Conservation (phyloP, 306 rosid species). For the Trichosanthes cucumerina region DNA sequence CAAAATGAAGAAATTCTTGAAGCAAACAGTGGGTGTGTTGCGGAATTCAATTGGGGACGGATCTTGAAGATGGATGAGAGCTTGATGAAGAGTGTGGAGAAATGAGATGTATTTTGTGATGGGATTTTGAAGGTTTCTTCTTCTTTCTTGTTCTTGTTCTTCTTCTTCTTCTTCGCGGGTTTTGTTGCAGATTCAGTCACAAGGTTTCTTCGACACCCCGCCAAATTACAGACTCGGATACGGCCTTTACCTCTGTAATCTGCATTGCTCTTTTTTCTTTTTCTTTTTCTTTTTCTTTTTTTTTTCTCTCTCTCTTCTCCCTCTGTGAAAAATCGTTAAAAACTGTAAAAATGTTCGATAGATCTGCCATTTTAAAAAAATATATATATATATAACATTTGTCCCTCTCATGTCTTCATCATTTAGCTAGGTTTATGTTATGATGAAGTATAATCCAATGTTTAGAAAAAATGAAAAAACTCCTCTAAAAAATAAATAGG, state of each 20-base stretch:
- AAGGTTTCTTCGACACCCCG: not conserved
- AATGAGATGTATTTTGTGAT: not conserved
- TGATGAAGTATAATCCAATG: no score
- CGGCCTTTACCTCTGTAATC: not conserved
- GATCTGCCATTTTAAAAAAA: no score
- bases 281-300: not conserved
- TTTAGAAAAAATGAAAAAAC: no score
- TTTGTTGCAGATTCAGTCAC: not conserved
- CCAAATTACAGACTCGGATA: not conserved
- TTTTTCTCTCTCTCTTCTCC: no score
- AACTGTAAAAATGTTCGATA: no score
- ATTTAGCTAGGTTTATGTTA: no score
- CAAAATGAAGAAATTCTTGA: not conserved
- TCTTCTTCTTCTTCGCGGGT: not conserved
- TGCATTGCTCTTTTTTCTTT: not conserved
- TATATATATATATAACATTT: no score
- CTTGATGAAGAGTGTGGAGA: not conserved
- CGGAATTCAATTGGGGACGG: not conserved
- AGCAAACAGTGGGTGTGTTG: not conserved
- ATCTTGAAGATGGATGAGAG: not conserved
- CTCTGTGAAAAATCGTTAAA: no score
- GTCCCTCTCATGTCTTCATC: no score
- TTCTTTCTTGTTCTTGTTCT: not conserved
- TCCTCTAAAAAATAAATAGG: no score
- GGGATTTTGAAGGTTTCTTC: not conserved